Base-by-base conservation (phyloP, 2,329 filamentous ascomycete genomes). In the Ophidiomyces ophidiicola region DNA sequence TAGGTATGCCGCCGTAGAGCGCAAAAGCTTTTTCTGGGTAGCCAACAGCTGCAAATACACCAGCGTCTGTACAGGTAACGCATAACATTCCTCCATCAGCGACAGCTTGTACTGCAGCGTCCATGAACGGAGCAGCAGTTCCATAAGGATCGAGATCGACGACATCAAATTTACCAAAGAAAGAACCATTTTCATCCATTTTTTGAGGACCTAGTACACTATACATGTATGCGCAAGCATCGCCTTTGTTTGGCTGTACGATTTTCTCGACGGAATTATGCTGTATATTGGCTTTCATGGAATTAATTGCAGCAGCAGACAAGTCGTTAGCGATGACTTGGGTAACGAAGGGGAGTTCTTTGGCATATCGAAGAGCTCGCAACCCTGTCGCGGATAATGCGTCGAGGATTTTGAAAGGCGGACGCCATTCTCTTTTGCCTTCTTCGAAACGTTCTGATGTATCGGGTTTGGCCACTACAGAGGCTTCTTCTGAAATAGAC, bases 121-220 rank as follows among this genome's bases (percentile, higher is more conserved):
- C 90, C 39, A 98, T 72, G 59, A 98, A 98, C 1, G 84, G 82
- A 6, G 83, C 84, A 1, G 88, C 90, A 0, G 85, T 92, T 29
- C 90, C 90, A 53, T 98, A 98, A 0, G 90, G 90, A 57, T 98
- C 90, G 20, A 98, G 72, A 57, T 98, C 90, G 47, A 98, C 90
- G 15, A 94, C 87, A 58, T 96, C 84, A 58, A 93, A 98, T 51
- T 72, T 77, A 53, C 76, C 49, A 23, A 58, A 44, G 41, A 57
- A 50, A 4, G 44, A 40, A 25, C 44, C 64, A 57, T 44, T 36
- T 10, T 15, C 54, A 50, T 42, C 62, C 59, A 31, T 59, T 49
- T 39, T 62, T 55, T 31, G 50, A 53, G 49, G 53, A 37, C 56
- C 56, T 56, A 81, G 68, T 38, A 75, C 65, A 45, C 72, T 71